Evolutionary conservation across 352 stramenopile genomes (phyloP).

Genomic region (Globisporangium parvum): DNA sequence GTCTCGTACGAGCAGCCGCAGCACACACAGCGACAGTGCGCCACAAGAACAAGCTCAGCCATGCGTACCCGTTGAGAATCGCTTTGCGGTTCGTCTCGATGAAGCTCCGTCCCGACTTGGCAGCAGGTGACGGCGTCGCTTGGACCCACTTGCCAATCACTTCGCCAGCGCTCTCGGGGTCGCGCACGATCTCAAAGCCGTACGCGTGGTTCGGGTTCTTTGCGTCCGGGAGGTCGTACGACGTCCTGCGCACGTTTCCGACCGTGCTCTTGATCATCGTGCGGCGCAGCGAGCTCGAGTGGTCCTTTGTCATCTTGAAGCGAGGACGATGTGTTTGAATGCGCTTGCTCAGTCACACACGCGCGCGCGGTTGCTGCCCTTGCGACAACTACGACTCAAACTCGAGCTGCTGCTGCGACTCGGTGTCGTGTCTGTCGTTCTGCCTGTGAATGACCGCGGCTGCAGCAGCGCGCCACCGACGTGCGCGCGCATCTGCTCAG

Average conservation of each 20-base stretch:
- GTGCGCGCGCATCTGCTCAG: too few relatives aligned
- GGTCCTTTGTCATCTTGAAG: slow-evolving; percentile 21
- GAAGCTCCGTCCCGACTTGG: slow-evolving; percentile 60
- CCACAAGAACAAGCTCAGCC: not conserved
- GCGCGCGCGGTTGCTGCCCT: slow-evolving; percentile 13
- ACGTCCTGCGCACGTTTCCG: slow-evolving; percentile 43
- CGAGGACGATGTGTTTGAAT: too few relatives aligned
- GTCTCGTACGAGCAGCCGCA: not conserved
- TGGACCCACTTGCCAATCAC: slow-evolving; percentile 74
- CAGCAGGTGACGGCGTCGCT: slow-evolving; percentile 52
- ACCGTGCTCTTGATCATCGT: slow-evolving; percentile 83
- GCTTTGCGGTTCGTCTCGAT: slow-evolving; percentile 77
- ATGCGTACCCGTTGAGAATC: slow-evolving; percentile 29
- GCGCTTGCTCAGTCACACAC: too few relatives aligned
- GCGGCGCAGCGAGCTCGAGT: slow-evolving; percentile 45
- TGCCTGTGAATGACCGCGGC: too few relatives aligned
- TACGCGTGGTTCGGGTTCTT: slow-evolving; percentile 64
- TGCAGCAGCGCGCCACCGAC: too few relatives aligned
- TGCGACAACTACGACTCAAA: too few relatives aligned
- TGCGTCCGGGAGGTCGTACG: slow-evolving; percentile 65
- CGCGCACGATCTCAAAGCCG: slow-evolving; percentile 56
- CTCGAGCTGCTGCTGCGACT: too few relatives aligned
- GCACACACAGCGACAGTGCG: not conserved
- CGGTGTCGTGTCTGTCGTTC: too few relatives aligned
- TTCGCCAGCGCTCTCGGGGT: slow-evolving; percentile 63